A percentile compares a stretch with the other conserved stretches of the same genome.
Conservation (phyloP, 1,284 basidiomycete species). For the Rhodotorula sp. region DNA sequence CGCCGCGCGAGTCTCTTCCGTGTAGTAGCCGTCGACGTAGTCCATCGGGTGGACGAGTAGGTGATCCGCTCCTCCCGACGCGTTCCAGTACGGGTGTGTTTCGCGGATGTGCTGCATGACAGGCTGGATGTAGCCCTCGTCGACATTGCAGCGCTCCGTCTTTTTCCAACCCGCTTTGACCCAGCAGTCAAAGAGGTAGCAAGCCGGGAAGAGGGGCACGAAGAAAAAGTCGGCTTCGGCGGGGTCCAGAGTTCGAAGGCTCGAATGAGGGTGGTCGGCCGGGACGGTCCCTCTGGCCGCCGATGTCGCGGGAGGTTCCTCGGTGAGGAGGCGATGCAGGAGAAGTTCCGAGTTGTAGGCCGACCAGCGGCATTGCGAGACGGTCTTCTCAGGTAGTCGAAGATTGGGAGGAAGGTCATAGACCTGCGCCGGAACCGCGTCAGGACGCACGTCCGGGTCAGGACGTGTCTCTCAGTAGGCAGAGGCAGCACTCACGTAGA, state of each 20-base stretch:
- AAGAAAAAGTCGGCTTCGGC: slow-evolving; percentile 34
- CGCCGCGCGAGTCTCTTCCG: slow-evolving; percentile 18
- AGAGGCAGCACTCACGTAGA: slow-evolving; percentile 5
- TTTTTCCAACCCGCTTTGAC: slow-evolving; percentile 34
- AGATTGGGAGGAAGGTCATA: slow-evolving; percentile 28
- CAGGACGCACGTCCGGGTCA: no score
- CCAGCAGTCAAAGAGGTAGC: slow-evolving; percentile 38
- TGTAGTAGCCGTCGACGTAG: slow-evolving; percentile 34
- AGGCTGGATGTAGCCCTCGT: slow-evolving; percentile 28
- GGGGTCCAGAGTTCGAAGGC: slow-evolving; percentile 18
- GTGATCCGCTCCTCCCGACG: slow-evolving; percentile 25
- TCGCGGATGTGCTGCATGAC: slow-evolving; percentile 20
- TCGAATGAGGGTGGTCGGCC: neutral
- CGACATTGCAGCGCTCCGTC: slow-evolving; percentile 31
- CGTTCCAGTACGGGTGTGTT: slow-evolving; percentile 16
- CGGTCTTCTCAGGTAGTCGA: slow-evolving; percentile 15
- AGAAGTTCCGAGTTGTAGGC: slow-evolving; percentile 38
- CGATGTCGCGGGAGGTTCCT: neutral
- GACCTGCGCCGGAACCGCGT: slow-evolving; percentile 10
- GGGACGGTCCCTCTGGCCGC: neutral
- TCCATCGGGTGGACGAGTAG: slow-evolving; percentile 35
- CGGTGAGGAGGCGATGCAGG: slow-evolving; percentile 21
- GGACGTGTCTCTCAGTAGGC: rapidly evolving
- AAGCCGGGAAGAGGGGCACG: slow-evolving; percentile 36
- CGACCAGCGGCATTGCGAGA: slow-evolving; percentile 38